Conservation (phyloP, 2,329 filamentous ascomycete species). For the Trichoderma gracile region DNA sequence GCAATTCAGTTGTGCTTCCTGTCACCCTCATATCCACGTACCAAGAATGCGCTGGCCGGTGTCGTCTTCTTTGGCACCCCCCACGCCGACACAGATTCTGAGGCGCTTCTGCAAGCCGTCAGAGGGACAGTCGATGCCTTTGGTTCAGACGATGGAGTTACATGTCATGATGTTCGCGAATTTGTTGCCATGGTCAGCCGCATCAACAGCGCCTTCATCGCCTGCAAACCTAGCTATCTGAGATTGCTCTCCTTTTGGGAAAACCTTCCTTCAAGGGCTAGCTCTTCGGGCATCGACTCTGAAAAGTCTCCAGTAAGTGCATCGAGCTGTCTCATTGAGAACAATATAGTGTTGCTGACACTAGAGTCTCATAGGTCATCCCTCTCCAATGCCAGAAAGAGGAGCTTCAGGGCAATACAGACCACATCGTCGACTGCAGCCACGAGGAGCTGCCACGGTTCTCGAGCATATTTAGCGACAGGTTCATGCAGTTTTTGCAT, state of each 20-base stretch:
- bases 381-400: conserved; percentile 1
- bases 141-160: background rate
- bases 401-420: conserved; percentile 3
- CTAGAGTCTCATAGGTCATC: conserved; percentile 10
- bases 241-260: conserved; percentile 28
- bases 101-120: conserved; percentile 30
- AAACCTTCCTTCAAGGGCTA: conserved; percentile 5
- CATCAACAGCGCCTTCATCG: conserved; percentile 28
- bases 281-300: background rate
- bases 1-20: conserved; percentile 25
- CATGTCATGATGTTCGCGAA: conserved; percentile 29
- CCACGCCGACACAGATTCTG: conserved; percentile 29
- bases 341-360: background rate
- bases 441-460: conserved; percentile 30
- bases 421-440: conserved; percentile 28
- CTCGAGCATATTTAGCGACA: conserved; percentile 25
- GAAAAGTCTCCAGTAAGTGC: conserved; percentile 1
- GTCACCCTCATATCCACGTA: conserved; percentile 15
- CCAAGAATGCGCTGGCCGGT: conserved; percentile 26
- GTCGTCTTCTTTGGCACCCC: conserved; percentile 33
- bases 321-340: too few species aligned
- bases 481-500: conserved; percentile 27
- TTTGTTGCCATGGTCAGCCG: conserved; percentile 30
- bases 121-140: conserved; percentile 26
- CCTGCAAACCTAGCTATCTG: conserved; percentile 18